phyloP scores from a whole-genome alignment of 164 flowering plant genomes.

The Umbellularia californica region DNA sequence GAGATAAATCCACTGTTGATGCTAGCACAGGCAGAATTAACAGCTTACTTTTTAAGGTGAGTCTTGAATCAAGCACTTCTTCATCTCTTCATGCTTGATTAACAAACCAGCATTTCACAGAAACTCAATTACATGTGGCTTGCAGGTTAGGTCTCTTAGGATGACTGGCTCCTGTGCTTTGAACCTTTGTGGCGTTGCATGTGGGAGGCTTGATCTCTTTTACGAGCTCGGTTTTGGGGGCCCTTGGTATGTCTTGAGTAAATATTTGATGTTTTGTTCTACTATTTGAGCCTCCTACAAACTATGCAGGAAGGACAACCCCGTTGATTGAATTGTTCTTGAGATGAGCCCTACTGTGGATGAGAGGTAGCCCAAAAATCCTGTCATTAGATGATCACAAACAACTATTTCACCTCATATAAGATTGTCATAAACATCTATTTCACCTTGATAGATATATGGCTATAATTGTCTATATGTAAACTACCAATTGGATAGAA shows the following conservation, averaged over 20 bases:
- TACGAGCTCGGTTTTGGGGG: conserved; percentile 86
- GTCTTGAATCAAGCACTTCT: neutral
- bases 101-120: neutral
- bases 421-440: neutral
- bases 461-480: neutral
- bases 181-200: conserved; percentile 87
- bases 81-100: neutral
- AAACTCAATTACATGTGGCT: neutral
- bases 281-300: neutral
- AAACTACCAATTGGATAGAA: neutral
- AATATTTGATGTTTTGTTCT: conserved; percentile 7
- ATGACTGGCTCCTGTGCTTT: conserved; percentile 97
- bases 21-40: conserved; percentile 65
- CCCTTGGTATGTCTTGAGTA: conserved; percentile 62
- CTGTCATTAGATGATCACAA: neutral
- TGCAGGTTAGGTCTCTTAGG: conserved; percentile 76
- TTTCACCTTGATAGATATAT: neutral
- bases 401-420: neutral
- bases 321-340: too few species aligned
- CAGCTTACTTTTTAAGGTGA: conserved; percentile 74
- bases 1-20: conserved; percentile 70
- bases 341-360: neutral
- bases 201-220: conserved; percentile 84
- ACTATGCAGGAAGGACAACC: neutral
- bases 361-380: neutral